Conservation (phyloP, 176 grass and related monocot species). For the Oryza glumipatula region DNA sequence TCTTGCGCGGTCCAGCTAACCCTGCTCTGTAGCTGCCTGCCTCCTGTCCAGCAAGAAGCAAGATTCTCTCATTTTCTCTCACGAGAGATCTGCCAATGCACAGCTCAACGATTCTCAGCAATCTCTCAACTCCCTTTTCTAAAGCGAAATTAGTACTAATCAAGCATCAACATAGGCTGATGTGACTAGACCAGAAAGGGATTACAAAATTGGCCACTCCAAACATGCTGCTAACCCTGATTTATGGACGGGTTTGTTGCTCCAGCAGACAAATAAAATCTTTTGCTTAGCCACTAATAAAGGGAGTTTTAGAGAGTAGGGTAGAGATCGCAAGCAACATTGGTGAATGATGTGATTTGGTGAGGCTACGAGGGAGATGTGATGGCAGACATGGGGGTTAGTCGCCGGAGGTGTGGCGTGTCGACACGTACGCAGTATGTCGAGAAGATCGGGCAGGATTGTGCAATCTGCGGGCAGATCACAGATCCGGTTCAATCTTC, state of each 20-base stretch:
- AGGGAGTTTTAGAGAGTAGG: not conserved
- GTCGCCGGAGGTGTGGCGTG: not conserved
- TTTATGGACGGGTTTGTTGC: not conserved
- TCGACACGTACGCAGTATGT: not conserved
- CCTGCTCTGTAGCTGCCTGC: not conserved
- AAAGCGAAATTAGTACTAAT: not conserved
- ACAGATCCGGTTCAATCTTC: not conserved
- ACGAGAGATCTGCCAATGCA: not conserved
- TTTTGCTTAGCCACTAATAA: conserved; percentile 15
- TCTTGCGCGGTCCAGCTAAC: conserved; percentile 1
- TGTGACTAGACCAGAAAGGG: not conserved
- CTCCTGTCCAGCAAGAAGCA: not conserved
- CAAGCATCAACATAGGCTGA: not conserved
- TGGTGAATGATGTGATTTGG: not conserved
- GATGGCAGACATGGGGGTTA: not conserved
- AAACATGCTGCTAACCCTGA: not conserved
- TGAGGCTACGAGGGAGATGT: not conserved
- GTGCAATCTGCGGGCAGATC: not conserved
- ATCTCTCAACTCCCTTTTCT: not conserved
- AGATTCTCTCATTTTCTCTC: not conserved
- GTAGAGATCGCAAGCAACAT: conserved; percentile 5
- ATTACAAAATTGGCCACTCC: not conserved
- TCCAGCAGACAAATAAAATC: not conserved
- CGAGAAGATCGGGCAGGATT: not conserved
- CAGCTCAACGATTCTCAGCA: conserved; percentile 5